Conservation (phyloP, 2,329 filamentous ascomycete species). For the Xylaria arbuscula region DNA sequence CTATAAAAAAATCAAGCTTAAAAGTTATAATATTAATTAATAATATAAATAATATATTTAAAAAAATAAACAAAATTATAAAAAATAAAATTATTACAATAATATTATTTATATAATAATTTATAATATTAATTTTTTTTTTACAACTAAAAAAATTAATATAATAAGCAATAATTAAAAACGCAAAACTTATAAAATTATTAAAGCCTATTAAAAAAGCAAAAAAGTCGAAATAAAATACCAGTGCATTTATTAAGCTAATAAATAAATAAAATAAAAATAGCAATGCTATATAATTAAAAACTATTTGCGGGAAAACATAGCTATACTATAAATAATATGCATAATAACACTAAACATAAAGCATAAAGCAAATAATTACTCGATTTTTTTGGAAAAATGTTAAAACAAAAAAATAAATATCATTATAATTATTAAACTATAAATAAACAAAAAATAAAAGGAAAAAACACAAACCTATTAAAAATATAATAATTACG, state of each 20-base stretch:
- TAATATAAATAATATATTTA: no score
- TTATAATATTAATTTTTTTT: not conserved
- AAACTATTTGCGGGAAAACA: not conserved
- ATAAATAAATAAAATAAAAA: not conserved
- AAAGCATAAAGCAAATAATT: constrained; percentile 14
- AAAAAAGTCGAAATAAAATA: not conserved
- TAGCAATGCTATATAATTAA: constrained; percentile 2
- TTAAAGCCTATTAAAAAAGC: not conserved
- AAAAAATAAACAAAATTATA: not conserved
- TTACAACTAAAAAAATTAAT: not conserved
- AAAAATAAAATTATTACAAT: constrained; percentile 2
- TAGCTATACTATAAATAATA: constrained; percentile 1
- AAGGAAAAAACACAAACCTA: no score
- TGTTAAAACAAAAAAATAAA: constrained; percentile 27
- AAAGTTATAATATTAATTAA: no score
- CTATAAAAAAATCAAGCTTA: not conserved
- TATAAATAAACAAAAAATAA: no score
- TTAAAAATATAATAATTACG: no score
- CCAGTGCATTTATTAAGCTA: not conserved
- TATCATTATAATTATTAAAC: constrained; percentile 7
- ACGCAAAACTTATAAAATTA: not conserved
- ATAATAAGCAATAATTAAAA: constrained; percentile 3
- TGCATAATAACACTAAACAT: constrained; percentile 8
- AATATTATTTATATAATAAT: not conserved
- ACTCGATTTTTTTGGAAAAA: constrained; percentile 19